These are phyloP conservation scores for Pouteria glomerata DNA, from an alignment of 148 eudicot species.

Conservation along the genomic window DNA sequence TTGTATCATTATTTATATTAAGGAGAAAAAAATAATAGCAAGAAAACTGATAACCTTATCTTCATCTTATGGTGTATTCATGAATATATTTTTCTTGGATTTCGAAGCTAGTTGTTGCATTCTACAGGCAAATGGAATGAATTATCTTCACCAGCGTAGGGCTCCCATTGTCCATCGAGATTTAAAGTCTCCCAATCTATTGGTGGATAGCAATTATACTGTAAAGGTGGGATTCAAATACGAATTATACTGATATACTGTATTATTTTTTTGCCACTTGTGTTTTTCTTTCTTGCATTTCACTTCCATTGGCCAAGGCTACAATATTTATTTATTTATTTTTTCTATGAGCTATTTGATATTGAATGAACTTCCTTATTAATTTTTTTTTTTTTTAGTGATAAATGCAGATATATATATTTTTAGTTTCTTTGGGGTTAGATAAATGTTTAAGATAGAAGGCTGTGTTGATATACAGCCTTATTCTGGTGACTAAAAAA, in stretches of 20 bases:
- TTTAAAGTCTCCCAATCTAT: conserved; percentile 41
- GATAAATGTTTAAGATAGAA: not conserved
- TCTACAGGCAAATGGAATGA: conserved; percentile 46
- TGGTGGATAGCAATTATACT: conserved; percentile 37
- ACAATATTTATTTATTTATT: not conserved
- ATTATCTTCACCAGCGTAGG: conserved; percentile 29
- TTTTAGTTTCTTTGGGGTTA: not conserved
- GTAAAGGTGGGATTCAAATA: conserved; percentile 34
- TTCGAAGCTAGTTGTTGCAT: conserved; percentile 10
- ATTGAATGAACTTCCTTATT: not conserved
- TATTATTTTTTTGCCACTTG: not conserved
- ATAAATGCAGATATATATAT: not conserved
- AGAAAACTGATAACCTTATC: not conserved
- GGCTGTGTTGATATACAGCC: not conserved
- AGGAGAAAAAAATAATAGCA: not conserved
- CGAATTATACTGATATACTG: not conserved
- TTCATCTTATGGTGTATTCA: not conserved
- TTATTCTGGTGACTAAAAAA: too few relatives aligned
- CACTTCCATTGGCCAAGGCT: not conserved
- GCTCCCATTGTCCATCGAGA: conserved; percentile 44
- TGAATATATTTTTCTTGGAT: not conserved
- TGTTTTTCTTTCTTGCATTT: conserved; percentile 1
- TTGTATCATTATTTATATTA: not conserved
- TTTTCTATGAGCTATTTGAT: conserved; percentile 1
- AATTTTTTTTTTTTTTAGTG: not conserved